phyloP scores from a whole-genome alignment of 108 stramenopile genomes.

The Asterionellopsis glacialis region DNA sequence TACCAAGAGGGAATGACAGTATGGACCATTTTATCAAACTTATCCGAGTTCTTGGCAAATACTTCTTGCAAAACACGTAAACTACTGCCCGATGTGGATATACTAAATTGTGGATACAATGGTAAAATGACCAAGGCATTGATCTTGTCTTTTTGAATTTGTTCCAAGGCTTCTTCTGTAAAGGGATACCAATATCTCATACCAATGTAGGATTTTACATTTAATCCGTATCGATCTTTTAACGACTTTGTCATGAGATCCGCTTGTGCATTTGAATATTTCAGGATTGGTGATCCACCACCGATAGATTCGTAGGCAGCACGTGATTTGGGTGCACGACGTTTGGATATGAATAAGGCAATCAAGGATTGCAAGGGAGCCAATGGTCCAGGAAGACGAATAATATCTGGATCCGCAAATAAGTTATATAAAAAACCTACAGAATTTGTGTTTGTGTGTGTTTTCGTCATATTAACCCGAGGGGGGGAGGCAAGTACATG shows the following conservation, averaged over 20 bases:
- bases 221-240: conserved; percentile 44
- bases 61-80: conserved; percentile 91
- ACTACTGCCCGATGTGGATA: conserved; percentile 91
- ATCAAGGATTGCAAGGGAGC: conserved; percentile 76
- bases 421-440: conserved; percentile 94
- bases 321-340: conserved; percentile 89
- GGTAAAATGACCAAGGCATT: conserved; percentile 91
- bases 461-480: neutral
- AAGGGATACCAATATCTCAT: conserved; percentile 99
- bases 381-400: conserved; percentile 82
- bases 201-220: conserved; percentile 91
- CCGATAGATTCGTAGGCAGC: conserved; percentile 95
- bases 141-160: conserved; percentile 76
- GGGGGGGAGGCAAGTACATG: neutral
- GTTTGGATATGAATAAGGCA: conserved; percentile 82
- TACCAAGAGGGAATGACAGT: conserved; percentile 96
- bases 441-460: too few species aligned
- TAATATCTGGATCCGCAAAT: conserved; percentile 98
- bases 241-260: conserved; percentile 56
- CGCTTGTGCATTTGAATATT: conserved; percentile 89
- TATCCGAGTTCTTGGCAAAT: conserved; percentile 62
- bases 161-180: conserved; percentile 89
- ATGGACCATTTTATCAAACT: conserved; percentile 78
- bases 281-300: conserved; percentile 93
- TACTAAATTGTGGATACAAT: conserved; percentile 96